Evolutionary conservation across 2,329 filamentous ascomycete species (phyloP), one percentile per base, ranked within the genome.

Genomic region (Annulohypoxylon truncatum): DNA sequence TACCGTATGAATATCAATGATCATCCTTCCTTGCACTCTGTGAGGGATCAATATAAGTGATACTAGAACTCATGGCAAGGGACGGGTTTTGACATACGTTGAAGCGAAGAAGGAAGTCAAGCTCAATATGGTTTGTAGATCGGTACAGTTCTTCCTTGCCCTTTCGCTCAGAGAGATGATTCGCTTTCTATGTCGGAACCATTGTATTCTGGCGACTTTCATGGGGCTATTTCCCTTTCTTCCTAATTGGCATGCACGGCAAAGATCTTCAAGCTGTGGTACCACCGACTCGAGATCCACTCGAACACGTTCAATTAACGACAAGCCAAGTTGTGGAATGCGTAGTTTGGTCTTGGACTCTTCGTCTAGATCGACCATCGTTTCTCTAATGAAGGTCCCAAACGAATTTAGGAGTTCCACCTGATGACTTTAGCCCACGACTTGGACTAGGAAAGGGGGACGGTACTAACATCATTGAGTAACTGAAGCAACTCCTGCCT

Each of bases 1-100:
- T 26, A 61, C 46, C 24, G 47, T 33, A 15, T 55, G 50, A 15
- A 65, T 62, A 29, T 58, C 66, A n/a, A 62, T 3, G 2, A 66
- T 18, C 53, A 67, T 61, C 24, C 12, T 64, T 2, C 51, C 56
- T 3, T 61, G 26, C 4, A 38, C 28, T 22, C 60, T 66, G 29
- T n/a, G 13, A 20, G 8, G 22, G 1, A 13, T 52, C 9, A 62
- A 29, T 20, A n/a, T 26, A 12, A 12, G 5, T 42, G 7, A 42
- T 3, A 13, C 2, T 24, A 28, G 1, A 24, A 10, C 2, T 13
- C 4, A 26, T 15, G 31, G 3, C 2, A 51, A 20, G 7, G 28
- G 6, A 24, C n/a, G 12, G 24, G 15, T 20, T 22, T 13, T 51
- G 15, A 20, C 29, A 13, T 51, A 35, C 54, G 52, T 54, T 12